phyloP scores from a whole-genome alignment of 169 alveolate species.

The Plasmodium ovale region DNA sequence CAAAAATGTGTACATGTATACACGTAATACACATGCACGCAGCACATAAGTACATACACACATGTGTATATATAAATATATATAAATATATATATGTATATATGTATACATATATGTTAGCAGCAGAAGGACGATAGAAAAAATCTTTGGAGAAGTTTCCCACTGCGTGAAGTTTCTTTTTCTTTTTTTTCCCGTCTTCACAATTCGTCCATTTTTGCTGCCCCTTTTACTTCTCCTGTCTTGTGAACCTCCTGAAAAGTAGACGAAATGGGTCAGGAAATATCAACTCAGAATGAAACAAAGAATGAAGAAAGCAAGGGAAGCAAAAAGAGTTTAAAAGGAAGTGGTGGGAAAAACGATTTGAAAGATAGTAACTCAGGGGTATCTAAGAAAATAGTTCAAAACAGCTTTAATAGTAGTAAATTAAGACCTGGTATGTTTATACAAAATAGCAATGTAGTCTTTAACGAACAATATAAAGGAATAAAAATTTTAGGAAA shows the following conservation, averaged over 20 bases:
- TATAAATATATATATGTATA: not conserved
- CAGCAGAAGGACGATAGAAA: too few species aligned
- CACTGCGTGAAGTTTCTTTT: too few species aligned
- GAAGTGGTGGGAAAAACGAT: conserved; percentile 15
- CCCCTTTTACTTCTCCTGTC: not conserved
- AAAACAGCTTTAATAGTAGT: conserved; percentile 60
- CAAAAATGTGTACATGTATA: too few species aligned
- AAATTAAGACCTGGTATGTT: conserved; percentile 92
- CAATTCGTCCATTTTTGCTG: not conserved
- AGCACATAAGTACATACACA: not conserved
- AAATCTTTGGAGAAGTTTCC: too few species aligned
- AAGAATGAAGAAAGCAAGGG: conserved; percentile 29
- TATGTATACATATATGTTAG: conserved; percentile 1
- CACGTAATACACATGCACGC: too few species aligned
- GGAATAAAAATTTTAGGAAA: conserved; percentile 92
- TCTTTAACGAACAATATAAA: conserved; percentile 89
- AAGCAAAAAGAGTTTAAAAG: conserved; percentile 33
- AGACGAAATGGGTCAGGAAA: conserved; percentile 45
- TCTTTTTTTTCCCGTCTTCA: not conserved
- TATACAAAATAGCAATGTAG: conserved; percentile 88
- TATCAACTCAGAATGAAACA: conserved; percentile 27
- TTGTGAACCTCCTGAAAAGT: not conserved
- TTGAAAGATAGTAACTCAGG: conserved; percentile 7
- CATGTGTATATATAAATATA: not conserved
- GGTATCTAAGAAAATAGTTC: conserved; percentile 28